Conservation (phyloP, 1,284 basidiomycete species). For the Lignosus rhinocerotis region DNA sequence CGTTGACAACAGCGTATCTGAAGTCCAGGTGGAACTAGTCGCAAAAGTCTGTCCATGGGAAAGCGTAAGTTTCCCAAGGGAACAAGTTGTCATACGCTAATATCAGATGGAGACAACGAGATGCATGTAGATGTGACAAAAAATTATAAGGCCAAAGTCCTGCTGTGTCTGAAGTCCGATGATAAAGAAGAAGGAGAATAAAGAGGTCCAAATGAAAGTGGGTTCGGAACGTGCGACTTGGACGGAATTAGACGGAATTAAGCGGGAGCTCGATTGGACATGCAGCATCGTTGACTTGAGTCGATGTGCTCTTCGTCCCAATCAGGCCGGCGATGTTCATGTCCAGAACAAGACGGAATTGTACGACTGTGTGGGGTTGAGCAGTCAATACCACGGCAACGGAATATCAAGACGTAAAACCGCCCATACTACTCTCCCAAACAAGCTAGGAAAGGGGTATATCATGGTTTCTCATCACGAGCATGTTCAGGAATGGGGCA, state of each 20-base stretch:
- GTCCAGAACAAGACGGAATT: constrained; percentile 66
- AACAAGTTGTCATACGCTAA: constrained; percentile 24
- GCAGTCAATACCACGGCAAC: neutral
- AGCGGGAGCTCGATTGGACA: constrained; percentile 78
- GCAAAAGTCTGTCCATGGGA: neutral
- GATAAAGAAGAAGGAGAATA: neutral
- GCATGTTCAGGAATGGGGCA: too few species aligned
- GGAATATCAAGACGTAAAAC: too few species aligned
- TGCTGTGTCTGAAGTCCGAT: constrained; percentile 16
- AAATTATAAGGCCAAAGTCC: constrained; percentile 12
- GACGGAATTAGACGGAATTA: constrained; percentile 47
- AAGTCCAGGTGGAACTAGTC: too few species aligned
- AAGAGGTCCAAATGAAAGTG: constrained; percentile 6
- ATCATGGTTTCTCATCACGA: too few species aligned
- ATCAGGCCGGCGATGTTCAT: constrained; percentile 74
- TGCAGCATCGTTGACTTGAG: constrained; percentile 59
- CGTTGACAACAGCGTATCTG: too few species aligned
- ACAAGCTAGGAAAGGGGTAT: too few species aligned
- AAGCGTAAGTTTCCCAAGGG: neutral
- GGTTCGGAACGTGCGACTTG: constrained; percentile 31
- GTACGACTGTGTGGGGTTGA: constrained; percentile 48
- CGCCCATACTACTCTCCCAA: too few species aligned
- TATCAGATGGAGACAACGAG: constrained; percentile 14
- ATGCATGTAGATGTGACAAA: constrained; percentile 19
- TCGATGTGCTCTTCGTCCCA: constrained; percentile 51